Percentiles rank a stretch among this genome's conserved stretches.
These are phyloP conservation scores for Irineochytrium annulatum DNA, from an alignment of 192 early-diverging fungal genomes.

Conservation along the genomic window DNA sequence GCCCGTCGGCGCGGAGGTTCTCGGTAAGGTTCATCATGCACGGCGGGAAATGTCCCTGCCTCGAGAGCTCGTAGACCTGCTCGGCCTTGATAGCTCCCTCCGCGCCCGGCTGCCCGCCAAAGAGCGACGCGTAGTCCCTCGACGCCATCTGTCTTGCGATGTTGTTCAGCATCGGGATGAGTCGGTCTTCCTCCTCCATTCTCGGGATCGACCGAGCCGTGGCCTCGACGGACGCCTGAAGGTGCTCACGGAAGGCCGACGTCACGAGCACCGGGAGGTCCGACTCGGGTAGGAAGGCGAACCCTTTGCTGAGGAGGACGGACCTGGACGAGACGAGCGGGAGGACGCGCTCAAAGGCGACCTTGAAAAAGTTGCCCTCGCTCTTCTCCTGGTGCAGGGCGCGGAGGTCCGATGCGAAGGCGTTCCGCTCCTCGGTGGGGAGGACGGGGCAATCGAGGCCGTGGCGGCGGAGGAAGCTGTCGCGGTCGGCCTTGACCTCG, in stretches of 20 bases:
- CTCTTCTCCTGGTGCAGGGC: slow-evolving; percentile 1
- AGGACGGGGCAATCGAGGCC: slow-evolving; percentile 21
- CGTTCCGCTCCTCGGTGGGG: slow-evolving; percentile 11
- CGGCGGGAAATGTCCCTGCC: slow-evolving; percentile 68
- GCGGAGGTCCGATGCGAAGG: slow-evolving; percentile 4
- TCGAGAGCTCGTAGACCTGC: slow-evolving; percentile 61
- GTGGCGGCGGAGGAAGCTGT: slow-evolving; percentile 42
- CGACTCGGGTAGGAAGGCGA: slow-evolving; percentile 57
- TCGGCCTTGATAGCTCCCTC: slow-evolving; percentile 37
- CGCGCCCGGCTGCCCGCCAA: slow-evolving; percentile 1
- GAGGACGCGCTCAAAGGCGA: slow-evolving; percentile 41
- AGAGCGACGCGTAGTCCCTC: slow-evolving; percentile 51
- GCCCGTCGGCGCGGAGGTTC: slow-evolving; percentile 66
- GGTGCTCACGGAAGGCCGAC: slow-evolving; percentile 66
- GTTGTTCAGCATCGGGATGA: slow-evolving; percentile 82
- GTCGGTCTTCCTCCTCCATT: slow-evolving; percentile 88
- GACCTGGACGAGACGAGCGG: slow-evolving; percentile 29
- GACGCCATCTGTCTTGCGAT: slow-evolving; percentile 78
- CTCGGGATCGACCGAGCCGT: slow-evolving; percentile 76
- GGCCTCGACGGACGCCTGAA: slow-evolving; percentile 53
- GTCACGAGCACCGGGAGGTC: slow-evolving; percentile 72
- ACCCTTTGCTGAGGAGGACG: slow-evolving; percentile 36
- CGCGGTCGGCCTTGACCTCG: slow-evolving; percentile 48
- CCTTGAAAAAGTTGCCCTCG: slow-evolving; percentile 34
- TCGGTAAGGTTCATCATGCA: slow-evolving; percentile 87